Evolutionary conservation across 108 stramenopile species (phyloP).

Genomic region (Cylindrotheca fusiformis): DNA sequence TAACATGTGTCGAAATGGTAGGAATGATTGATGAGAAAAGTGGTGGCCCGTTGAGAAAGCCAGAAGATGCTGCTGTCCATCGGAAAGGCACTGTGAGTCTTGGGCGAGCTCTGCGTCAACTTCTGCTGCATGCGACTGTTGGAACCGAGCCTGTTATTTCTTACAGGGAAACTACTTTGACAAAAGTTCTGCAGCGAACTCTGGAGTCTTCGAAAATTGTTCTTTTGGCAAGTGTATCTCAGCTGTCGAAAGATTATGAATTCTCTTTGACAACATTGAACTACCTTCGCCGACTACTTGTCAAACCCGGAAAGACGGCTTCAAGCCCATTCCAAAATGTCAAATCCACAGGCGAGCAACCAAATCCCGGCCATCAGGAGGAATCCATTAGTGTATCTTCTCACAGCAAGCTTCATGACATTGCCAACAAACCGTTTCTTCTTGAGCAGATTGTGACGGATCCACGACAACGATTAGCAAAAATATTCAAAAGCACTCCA

Average conservation of each 20-base stretch:
- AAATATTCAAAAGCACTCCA: slow-evolving; percentile 28
- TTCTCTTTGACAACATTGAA: slow-evolving; percentile 61
- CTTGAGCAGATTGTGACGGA: slow-evolving; percentile 67
- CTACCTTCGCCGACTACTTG: slow-evolving; percentile 54
- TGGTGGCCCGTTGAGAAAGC: not conserved
- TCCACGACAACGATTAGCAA: slow-evolving; percentile 80
- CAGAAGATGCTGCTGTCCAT: not conserved
- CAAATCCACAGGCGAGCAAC: not conserved
- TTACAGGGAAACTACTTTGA: slow-evolving; percentile 71
- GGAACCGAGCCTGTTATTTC: slow-evolving; percentile 25
- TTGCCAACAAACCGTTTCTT: slow-evolving; percentile 13
- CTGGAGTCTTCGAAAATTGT: slow-evolving; percentile 57
- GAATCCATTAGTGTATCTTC: not conserved
- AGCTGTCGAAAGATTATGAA: slow-evolving; percentile 50
- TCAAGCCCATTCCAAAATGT: slow-evolving; percentile 40
- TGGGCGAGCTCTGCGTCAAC: slow-evolving; percentile 25
- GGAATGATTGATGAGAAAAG: not conserved
- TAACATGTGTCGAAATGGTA: slow-evolving; percentile 32
- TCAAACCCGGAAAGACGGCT: slow-evolving; percentile 47
- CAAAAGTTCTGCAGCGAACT: slow-evolving; percentile 71
- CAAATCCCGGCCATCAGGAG: not conserved
- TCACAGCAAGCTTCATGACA: slow-evolving; percentile 3
- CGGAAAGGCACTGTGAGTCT: slow-evolving; percentile 20
- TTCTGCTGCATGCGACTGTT: slow-evolving; percentile 7
- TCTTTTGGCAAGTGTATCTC: slow-evolving; percentile 55